Evolutionary conservation across 352 stramenopile genomes (phyloP).

Genomic region (Phytophthora multivora): DNA sequence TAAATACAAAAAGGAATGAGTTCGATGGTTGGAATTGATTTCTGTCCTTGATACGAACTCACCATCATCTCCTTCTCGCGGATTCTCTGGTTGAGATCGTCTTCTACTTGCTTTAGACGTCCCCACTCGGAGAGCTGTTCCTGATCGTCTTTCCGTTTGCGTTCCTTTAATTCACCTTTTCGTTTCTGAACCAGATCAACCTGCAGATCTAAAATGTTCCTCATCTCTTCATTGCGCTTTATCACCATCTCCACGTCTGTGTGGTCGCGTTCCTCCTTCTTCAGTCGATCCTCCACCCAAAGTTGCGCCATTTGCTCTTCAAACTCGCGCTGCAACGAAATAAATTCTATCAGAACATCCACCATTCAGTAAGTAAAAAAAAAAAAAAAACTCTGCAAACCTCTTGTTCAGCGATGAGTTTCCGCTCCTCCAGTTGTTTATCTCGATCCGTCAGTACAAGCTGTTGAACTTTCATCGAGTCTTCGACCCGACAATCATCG

Average conservation of each 20-base stretch:
- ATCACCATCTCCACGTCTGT: slow-evolving; percentile 49
- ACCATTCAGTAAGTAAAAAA: background rate
- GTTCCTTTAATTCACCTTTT: slow-evolving; percentile 39
- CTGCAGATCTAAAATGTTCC: slow-evolving; percentile 76
- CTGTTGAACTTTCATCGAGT: slow-evolving; percentile 68
- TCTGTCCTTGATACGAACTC: slow-evolving; percentile 2
- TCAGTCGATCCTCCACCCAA: slow-evolving; percentile 72
- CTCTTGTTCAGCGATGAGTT: slow-evolving; percentile 50
- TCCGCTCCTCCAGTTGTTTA: slow-evolving; percentile 63
- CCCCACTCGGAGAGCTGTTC: slow-evolving; percentile 70
- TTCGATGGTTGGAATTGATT: background rate
- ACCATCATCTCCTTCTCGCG: slow-evolving; percentile 64
- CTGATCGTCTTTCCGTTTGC: slow-evolving; percentile 50
- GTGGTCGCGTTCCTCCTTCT: slow-evolving; percentile 77
- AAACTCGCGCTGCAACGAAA: slow-evolving; percentile 31
- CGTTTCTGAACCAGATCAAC: slow-evolving; percentile 65
- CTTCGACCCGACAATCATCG: slow-evolving; percentile 63
- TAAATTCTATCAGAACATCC: slow-evolving; percentile 6
- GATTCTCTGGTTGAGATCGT: slow-evolving; percentile 56
- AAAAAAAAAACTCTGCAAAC: slow-evolving; percentile 17
- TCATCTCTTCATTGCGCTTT: slow-evolving; percentile 74
- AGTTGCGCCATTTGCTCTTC: slow-evolving; percentile 71
- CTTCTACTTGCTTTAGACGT: slow-evolving; percentile 61
- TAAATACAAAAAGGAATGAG: background rate
- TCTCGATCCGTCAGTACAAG: slow-evolving; percentile 66